Evolutionary conservation across 1,284 basidiomycete species (phyloP).

Genomic region (Rugosomyces carneus): DNA sequence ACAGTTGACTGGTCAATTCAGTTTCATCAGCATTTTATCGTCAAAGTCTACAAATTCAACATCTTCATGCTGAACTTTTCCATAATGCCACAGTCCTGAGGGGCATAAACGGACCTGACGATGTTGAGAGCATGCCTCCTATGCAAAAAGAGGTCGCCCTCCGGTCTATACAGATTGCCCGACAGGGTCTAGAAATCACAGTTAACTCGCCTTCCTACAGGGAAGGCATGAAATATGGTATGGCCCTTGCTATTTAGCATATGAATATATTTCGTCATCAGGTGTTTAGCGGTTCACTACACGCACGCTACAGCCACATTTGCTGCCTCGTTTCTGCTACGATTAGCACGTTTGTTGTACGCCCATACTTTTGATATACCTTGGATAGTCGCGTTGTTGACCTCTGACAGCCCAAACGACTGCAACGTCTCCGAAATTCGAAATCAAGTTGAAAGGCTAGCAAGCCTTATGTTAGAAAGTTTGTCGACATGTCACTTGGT

Average conservation of each 20-base stretch:
- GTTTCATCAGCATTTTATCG: constrained; percentile 63
- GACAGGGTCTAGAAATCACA: constrained; percentile 65
- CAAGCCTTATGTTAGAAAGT: constrained; percentile 73
- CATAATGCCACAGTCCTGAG: constrained; percentile 75
- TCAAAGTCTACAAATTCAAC: constrained; percentile 77
- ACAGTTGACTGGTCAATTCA: constrained; percentile 4
- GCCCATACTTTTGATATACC: constrained; percentile 21
- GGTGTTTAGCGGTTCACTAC: constrained; percentile 69
- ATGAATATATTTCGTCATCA: constrained; percentile 10
- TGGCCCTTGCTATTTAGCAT: constrained; percentile 16
- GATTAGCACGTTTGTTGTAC: constrained; percentile 81
- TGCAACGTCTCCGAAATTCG: constrained; percentile 75
- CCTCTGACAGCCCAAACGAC: constrained; percentile 62
- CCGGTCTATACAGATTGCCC: constrained; percentile 65
- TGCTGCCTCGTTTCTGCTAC: constrained; percentile 82
- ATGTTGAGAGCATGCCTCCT: constrained; percentile 68
- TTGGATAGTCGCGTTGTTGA: constrained; percentile 4
- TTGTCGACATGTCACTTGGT: constrained; percentile 10
- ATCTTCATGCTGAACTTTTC: constrained; percentile 72
- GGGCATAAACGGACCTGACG: constrained; percentile 71
- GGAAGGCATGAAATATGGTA: constrained; percentile 86
- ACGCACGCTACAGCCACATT: constrained; percentile 92
- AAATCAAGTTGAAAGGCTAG: constrained; percentile 73
- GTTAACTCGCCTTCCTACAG: constrained; percentile 76
- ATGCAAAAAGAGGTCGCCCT: constrained; percentile 65